Evolutionary conservation across 768 basidiomycete genomes (phyloP).

Genomic region (Exsudoporus frostii): DNA sequence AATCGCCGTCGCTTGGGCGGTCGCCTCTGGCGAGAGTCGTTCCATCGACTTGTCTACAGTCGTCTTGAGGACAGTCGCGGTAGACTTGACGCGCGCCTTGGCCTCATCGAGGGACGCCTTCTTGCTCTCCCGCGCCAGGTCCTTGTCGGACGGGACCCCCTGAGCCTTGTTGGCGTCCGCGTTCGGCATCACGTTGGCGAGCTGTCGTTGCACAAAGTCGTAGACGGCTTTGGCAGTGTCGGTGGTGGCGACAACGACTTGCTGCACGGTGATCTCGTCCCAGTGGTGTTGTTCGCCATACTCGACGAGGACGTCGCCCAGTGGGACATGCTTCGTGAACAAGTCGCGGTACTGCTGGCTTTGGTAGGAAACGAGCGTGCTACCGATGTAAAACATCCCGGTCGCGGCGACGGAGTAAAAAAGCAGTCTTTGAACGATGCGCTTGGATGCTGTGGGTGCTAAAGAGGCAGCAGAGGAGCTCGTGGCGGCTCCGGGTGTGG

Average conservation of each 20-base stretch:
- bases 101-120: slow-evolving; percentile 40
- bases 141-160: slow-evolving; percentile 26
- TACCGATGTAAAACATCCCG: slow-evolving; percentile 79
- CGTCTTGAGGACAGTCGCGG: slow-evolving; percentile 47
- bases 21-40: slow-evolving; percentile 22
- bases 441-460: slow-evolving; percentile 50
- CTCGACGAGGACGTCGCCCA: slow-evolving; percentile 73
- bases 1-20: slow-evolving; percentile 39
- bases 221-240: slow-evolving; percentile 48
- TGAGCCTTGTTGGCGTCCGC: slow-evolving; percentile 29
- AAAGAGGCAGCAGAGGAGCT: slow-evolving; percentile 14
- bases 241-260: slow-evolving; percentile 53
- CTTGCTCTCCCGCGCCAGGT: slow-evolving; percentile 35
- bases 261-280: slow-evolving; percentile 68
- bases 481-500: slow-evolving; percentile 19
- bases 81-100: slow-evolving; percentile 43
- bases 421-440: slow-evolving; percentile 56
- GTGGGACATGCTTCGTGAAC: slow-evolving; percentile 77
- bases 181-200: slow-evolving; percentile 37
- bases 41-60: slow-evolving; percentile 39
- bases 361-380: slow-evolving; percentile 74
- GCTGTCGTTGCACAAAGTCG: slow-evolving; percentile 47
- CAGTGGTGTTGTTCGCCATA: slow-evolving; percentile 77
- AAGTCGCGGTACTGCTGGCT: slow-evolving; percentile 81
- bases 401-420: slow-evolving; percentile 65